Evolutionary conservation across 2,329 filamentous ascomycete species (phyloP), one percentile per base, ranked within the genome.

Genomic region (Fusarium nanum): DNA sequence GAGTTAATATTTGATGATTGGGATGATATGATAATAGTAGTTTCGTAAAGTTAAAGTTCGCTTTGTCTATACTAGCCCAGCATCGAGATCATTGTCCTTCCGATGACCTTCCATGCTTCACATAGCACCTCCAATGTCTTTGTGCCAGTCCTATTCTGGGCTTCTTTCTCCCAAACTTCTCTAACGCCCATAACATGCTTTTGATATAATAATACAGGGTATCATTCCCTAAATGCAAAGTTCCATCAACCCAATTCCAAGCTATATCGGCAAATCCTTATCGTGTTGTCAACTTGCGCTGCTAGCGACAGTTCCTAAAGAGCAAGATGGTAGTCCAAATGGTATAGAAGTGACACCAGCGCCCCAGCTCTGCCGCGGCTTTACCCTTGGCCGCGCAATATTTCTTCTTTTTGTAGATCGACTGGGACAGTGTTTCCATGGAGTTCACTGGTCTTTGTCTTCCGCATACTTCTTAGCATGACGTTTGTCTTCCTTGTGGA

Each of bases 1-100:
- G 64, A 66, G 66, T 68, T 70, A 60, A 49, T 45, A 58, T 52
- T 52, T 41, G 9, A 23, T 37, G 22, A 11, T 58, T 53, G 23
- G 53, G 44, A 64, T 53, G 62, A 32, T 34, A 64, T 50, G 54
- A 59, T 63, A 42, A 23, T 63, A 18, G 28, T 28, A 12, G 48
- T 44, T 57, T 55, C 14, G 5, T 30, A 65, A 56, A 70, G 64
- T 66, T 41, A 48, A 67, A 57, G 30, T 23, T 63, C 14, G 7
- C 13, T 56, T 41, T 52, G 48, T 69, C 18, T 42, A 23, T 22
- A 25, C 57, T 16, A 20, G 25, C 8, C 25, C 49, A 6, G 14
- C 41, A n/a, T 34, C 30, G 7, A 25, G 12, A 45, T n/a, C 18
- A 32, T 41, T 32, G 16, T 6, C 46, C 20, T 11, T 32, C 28